phyloP scores from a whole-genome alignment of 106 monocot species.

The Xerophyta viscosa region DNA sequence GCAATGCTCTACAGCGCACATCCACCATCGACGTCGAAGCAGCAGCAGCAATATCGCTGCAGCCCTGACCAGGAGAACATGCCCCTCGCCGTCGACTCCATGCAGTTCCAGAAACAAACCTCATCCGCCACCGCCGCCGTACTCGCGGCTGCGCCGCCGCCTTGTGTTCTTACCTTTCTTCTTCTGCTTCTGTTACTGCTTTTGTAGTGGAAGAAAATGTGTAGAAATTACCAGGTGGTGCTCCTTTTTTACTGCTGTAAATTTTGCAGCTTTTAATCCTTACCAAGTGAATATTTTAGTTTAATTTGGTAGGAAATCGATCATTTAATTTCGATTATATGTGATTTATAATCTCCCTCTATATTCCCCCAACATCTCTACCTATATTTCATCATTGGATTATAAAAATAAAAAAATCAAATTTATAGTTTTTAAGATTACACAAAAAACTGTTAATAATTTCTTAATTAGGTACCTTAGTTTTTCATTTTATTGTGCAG shows the following conservation, averaged over 20 bases:
- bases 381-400: too few relatives aligned
- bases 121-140: background rate
- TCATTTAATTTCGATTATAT: too few relatives aligned
- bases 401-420: too few relatives aligned
- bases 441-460: too few relatives aligned
- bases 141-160: background rate
- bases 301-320: too few relatives aligned
- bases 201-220: background rate
- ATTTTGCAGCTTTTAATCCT: too few relatives aligned
- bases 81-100: constrained; percentile 95
- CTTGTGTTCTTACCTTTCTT: background rate
- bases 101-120: constrained; percentile 55
- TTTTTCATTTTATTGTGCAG: too few relatives aligned
- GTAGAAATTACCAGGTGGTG: background rate
- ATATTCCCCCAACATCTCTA: too few relatives aligned
- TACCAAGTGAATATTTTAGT: too few relatives aligned
- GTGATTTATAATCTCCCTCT: too few relatives aligned
- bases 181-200: background rate
- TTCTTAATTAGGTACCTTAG: too few relatives aligned
- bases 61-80: constrained; percentile 96
- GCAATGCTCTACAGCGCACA: constrained; percentile 29
- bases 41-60: constrained; percentile 41
- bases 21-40: constrained; percentile 9
- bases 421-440: too few relatives aligned
- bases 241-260: background rate